Evolutionary conservation across 495 filamentous ascomycete genomes (phyloP).

Genomic region (Daldinia concentrica): DNA sequence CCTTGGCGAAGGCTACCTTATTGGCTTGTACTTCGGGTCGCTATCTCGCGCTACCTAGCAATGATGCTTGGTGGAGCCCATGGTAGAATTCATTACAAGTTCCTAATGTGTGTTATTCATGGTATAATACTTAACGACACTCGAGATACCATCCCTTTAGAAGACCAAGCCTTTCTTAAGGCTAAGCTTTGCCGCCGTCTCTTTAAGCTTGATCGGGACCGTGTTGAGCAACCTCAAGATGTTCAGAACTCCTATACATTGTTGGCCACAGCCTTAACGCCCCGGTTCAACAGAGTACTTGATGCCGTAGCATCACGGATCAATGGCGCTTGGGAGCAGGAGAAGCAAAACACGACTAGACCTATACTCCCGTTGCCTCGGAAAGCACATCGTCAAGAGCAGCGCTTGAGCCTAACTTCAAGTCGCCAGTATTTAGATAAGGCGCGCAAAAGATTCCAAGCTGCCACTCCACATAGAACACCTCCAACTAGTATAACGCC

Average conservation of each 20-base stretch:
- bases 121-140: conserved; percentile 53
- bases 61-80: conserved; percentile 51
- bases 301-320: conserved; percentile 15
- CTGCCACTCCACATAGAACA: not conserved
- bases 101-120: conserved; percentile 59
- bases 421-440: conserved; percentile 53
- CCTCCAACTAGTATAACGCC: not conserved
- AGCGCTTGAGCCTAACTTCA: conserved; percentile 51
- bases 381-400: conserved; percentile 40
- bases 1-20: conserved; percentile 67
- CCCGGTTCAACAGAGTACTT: conserved; percentile 34
- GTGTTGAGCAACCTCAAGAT: conserved; percentile 3
- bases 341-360: conserved; percentile 41
- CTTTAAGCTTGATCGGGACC: conserved; percentile 63
- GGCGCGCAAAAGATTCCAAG: conserved; percentile 15
- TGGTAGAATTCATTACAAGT: conserved; percentile 66
- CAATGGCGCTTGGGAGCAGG: conserved; percentile 36
- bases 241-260: conserved; percentile 17
- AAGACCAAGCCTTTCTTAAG: conserved; percentile 51
- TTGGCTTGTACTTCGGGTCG: conserved; percentile 69
- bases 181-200: conserved; percentile 70
- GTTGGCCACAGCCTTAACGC: conserved; percentile 1
- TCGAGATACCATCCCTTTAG: conserved; percentile 23
- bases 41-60: conserved; percentile 58
- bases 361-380: conserved; percentile 53